Percentiles rank a stretch among this genome's conserved stretches.
Evolutionary conservation across 2,329 filamentous ascomycete genomes (phyloP).

Genomic region (Cladophialophora yegresii): DNA sequence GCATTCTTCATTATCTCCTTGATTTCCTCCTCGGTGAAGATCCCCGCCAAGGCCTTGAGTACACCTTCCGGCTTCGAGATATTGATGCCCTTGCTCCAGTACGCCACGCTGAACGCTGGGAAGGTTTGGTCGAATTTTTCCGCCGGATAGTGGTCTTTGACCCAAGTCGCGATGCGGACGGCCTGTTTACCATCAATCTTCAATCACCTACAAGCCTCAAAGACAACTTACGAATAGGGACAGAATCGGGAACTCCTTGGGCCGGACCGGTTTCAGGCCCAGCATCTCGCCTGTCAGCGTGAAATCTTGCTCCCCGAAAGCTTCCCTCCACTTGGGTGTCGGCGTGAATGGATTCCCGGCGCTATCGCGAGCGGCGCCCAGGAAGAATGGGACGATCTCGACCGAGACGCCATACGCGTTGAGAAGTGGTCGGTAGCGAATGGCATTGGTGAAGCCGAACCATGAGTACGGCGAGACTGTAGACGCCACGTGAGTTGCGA

Average conservation of each 20-base stretch:
- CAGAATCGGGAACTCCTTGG: slow-evolving; percentile 28
- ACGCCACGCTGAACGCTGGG: slow-evolving; percentile 27
- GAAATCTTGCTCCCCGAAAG: slow-evolving; percentile 24
- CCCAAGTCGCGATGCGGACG: slow-evolving; percentile 31
- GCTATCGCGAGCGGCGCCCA: slow-evolving; percentile 26
- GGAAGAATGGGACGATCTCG: slow-evolving; percentile 28
- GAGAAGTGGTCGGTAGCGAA: slow-evolving; percentile 25
- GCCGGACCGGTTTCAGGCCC: slow-evolving; percentile 22
- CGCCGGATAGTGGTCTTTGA: slow-evolving; percentile 31
- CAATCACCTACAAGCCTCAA: background rate
- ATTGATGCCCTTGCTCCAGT: slow-evolving; percentile 32
- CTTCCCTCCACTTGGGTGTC: slow-evolving; percentile 22
- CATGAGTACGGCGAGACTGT: slow-evolving; percentile 29
- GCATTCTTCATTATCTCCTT: slow-evolving; percentile 31
- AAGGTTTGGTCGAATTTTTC: slow-evolving; percentile 30
- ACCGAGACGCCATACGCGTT: slow-evolving; percentile 27
- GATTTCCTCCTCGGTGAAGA: slow-evolving; percentile 29
- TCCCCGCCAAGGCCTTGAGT: slow-evolving; percentile 24
- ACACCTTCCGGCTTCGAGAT: slow-evolving; percentile 27
- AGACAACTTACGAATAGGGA: slow-evolving; percentile 29
- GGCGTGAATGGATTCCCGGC: slow-evolving; percentile 24
- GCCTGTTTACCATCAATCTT: slow-evolving; percentile 9
- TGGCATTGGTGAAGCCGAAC: slow-evolving; percentile 28
- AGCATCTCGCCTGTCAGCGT: slow-evolving; percentile 25
- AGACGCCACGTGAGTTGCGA: background rate